Percentiles rank a stretch among this genome's conserved stretches.
Evolutionary conservation across 768 basidiomycete genomes (phyloP).

Genomic region (Multifurca ochricompacta): DNA sequence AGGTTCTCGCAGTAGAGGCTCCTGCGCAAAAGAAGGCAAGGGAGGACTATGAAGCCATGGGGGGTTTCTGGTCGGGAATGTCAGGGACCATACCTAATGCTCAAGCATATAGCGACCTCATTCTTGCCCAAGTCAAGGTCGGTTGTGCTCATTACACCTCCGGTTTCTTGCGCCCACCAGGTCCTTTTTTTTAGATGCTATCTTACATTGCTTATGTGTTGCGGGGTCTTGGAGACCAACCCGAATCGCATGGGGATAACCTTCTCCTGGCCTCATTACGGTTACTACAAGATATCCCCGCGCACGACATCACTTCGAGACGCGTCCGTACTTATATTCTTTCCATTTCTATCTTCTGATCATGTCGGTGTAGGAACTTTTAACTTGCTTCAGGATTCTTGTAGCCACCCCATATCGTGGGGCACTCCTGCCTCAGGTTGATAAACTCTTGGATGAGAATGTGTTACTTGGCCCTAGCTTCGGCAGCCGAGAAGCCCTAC

Average conservation of each 20-base stretch:
- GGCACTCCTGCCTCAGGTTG: slow-evolving; percentile 73
- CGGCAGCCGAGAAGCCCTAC: slow-evolving; percentile 76
- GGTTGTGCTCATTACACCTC: slow-evolving; percentile 12
- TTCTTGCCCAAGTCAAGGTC: slow-evolving; percentile 88
- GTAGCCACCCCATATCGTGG: slow-evolving; percentile 70
- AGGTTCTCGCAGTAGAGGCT: slow-evolving; percentile 69
- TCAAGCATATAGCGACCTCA: slow-evolving; percentile 70
- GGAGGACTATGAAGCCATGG: slow-evolving; percentile 73
- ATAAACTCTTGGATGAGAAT: slow-evolving; percentile 84
- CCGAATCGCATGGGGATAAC: slow-evolving; percentile 69
- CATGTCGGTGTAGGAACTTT: slow-evolving; percentile 58
- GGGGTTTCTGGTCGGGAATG: slow-evolving; percentile 76
- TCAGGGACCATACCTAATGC: slow-evolving; percentile 67
- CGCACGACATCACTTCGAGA: slow-evolving; percentile 71
- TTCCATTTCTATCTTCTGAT: not conserved
- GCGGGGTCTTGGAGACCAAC: slow-evolving; percentile 53
- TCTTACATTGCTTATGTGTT: slow-evolving; percentile 90
- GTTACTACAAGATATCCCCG: slow-evolving; percentile 90
- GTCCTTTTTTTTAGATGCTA: slow-evolving; percentile 61
- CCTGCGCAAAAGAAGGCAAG: slow-evolving; percentile 75
- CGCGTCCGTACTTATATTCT: slow-evolving; percentile 45
- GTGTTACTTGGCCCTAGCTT: slow-evolving; percentile 82
- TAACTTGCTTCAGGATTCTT: slow-evolving; percentile 89
- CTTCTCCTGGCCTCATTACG: slow-evolving; percentile 75
- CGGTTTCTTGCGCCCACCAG: not conserved